phyloP scores from a whole-genome alignment of 108 stramenopile species.

The Schizochytrium sp. region DNA sequence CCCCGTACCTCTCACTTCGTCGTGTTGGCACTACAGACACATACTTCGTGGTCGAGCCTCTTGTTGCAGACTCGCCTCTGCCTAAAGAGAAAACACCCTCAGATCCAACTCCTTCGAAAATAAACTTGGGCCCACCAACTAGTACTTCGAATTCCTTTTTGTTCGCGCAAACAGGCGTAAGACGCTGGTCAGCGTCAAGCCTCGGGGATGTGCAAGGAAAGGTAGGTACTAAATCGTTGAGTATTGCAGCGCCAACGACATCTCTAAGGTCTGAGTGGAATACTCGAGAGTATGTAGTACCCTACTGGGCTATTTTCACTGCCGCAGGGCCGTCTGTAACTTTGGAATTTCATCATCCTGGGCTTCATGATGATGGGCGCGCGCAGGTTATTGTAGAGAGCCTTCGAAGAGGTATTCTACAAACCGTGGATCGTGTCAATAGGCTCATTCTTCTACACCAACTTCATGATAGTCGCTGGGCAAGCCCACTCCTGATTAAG shows the following conservation, averaged over 20 bases:
- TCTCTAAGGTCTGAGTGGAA: background rate
- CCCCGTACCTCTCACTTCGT: background rate
- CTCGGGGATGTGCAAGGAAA: background rate
- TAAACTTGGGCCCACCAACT: background rate
- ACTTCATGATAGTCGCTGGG: background rate
- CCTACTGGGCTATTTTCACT: conserved; percentile 24
- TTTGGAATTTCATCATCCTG: conserved; percentile 33
- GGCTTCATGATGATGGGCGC: background rate
- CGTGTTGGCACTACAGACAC: background rate
- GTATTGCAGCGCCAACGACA: conserved; percentile 28
- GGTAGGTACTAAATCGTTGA: background rate
- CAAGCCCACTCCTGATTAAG: conserved; percentile 6
- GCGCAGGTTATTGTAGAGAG: background rate
- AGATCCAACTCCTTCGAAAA: background rate
- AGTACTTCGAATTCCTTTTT: background rate
- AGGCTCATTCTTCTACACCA: conserved; percentile 32
- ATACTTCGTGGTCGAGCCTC: conserved; percentile 31
- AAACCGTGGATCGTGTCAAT: conserved; percentile 58
- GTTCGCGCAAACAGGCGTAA: background rate
- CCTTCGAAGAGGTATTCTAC: background rate
- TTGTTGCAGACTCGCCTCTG: background rate
- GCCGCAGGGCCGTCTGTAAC: background rate
- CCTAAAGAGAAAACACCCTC: background rate
- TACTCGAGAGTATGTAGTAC: conserved; percentile 27
- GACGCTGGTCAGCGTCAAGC: background rate